Evolutionary conservation across 1,284 basidiomycete species (phyloP), one percentile per base, ranked within the genome.

Genomic region (Trichosporon ovoides): DNA sequence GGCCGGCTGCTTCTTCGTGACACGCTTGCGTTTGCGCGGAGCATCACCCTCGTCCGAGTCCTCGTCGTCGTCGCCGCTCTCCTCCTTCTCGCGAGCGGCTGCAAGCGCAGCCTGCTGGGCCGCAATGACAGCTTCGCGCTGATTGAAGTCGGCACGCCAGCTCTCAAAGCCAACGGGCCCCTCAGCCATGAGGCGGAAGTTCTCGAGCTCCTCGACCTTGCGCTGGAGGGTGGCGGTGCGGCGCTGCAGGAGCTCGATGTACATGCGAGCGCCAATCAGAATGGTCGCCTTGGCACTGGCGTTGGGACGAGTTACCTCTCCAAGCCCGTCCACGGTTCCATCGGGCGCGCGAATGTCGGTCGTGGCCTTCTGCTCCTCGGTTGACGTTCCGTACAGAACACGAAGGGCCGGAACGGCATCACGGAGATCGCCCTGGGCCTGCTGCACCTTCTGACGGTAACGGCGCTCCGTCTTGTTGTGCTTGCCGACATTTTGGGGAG

Each of bases 391-490:
- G 60, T 78, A 78, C 3, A 77, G 60, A 3, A 77, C 73, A 52
- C 76, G 66, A 0, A 78, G 65, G 5, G 74, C 73, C 1, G 76
- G 76, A 9, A 78, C 72, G 7, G 73, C 63, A 57, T 78, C 76
- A n/a, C 76, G 75, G 7, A 78, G 66, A 48, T 74, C 72, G 33
- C 72, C 67, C 58, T 77, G 74, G 16, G 76, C 75, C 52, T 70
- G 70, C 63, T 78, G 75, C 14, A 78, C 76, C 63, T 78, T 78
- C 55, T 73, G 71, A 31, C 76, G 72, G 58, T 78, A 78, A 31
- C 75, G 66, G 22, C 75, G 61, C 62, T 78, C 76, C 10, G 75
- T 77, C 67, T 77, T 78, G 69, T 78, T 78, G 66, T 78, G 76
- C 58, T 76, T 76, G 28, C 74, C 74, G 4, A 73, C 71, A 9